Evolutionary conservation across 2,329 filamentous ascomycete genomes (phyloP), one percentile per base, ranked within the genome.

Genomic region (Aspergillus aculeatinus): DNA sequence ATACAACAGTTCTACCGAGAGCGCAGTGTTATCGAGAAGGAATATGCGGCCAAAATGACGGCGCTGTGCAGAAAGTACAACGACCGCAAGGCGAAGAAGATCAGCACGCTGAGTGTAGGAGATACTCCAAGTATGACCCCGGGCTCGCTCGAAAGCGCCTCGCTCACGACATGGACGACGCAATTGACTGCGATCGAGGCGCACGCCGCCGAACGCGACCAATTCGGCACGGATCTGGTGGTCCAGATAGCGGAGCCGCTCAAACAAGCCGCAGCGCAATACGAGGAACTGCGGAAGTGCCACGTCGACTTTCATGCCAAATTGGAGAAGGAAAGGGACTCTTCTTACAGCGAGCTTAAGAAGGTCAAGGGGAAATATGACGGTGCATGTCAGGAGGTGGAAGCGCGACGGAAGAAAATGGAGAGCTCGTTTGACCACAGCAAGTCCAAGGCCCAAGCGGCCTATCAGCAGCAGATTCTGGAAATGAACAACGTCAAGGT

Each of bases 1-100:
- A 91, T 99, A 64, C 92, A 99, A 76, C 88, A 91, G 72, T 99
- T 98, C 81, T 99, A 98, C 82, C 91, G 95, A 65, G 95, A 99
- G 78, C 87, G 96, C 60, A 91, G 92, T 73, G 87, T 82, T 39
- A 96, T 99, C 75, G 95, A 99, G 80, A 97, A 96, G 79, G 96
- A 99, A 76, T 98, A 99, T 76, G 90, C 91, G 70, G 85, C 89
- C 65, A 98, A 94, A 78, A 87, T 99, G 65, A 90, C 86, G 68
- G 87, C 87, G 2, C 82, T 99, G 54, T 95, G 94, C 58, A 96
- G 95, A 81, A 97, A 95, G 76, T 98, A 97, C 81, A 95, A 92
- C 73, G 96, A 99, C 72, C 96, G 96, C 82, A 99, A 98, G 82
- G 87, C 91, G 51, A 92, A 89, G 78, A 97, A 95, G 80, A 89